phyloP scores from a whole-genome alignment of 1,139 yeast species.

The Hansenula lynferdii region DNA sequence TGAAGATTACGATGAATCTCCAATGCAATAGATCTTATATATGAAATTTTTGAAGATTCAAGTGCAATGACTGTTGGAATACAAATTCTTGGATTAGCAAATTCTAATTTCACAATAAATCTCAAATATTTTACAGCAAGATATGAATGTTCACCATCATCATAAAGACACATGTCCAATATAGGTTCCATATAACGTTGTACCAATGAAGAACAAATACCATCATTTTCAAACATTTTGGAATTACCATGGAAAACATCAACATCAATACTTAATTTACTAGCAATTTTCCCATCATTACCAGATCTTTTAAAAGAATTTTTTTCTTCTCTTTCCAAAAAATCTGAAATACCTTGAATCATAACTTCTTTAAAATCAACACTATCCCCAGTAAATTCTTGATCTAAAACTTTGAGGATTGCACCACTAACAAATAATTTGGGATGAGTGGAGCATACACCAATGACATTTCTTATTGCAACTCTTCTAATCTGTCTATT shows the following conservation, averaged over 20 bases:
- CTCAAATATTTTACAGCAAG: conserved; percentile 51
- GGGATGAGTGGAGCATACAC: conserved; percentile 57
- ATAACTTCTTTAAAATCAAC: conserved; percentile 43
- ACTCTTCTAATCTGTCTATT: conserved; percentile 35
- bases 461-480: conserved; percentile 54
- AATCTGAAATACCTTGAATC: conserved; percentile 49
- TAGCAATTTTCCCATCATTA: conserved; percentile 28
- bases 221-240: conserved; percentile 48
- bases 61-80: conserved; percentile 68
- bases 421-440: conserved; percentile 53
- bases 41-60: conserved; percentile 45
- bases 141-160: conserved; percentile 40
- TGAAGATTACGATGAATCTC: conserved; percentile 51
- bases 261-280: conserved; percentile 33
- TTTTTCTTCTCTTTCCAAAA: conserved; percentile 49
- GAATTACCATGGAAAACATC: conserved; percentile 50
- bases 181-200: conserved; percentile 54
- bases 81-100: conserved; percentile 68
- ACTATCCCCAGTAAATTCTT: conserved; percentile 34
- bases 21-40: conserved; percentile 44
- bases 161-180: conserved; percentile 42
- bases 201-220: conserved; percentile 66
- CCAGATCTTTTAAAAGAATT: conserved; percentile 36
- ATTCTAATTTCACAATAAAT: conserved; percentile 56
- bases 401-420: conserved; percentile 49